Evolutionary conservation across 345 rosid genomes (phyloP).

Genomic region (Capsella bursapastoris): DNA sequence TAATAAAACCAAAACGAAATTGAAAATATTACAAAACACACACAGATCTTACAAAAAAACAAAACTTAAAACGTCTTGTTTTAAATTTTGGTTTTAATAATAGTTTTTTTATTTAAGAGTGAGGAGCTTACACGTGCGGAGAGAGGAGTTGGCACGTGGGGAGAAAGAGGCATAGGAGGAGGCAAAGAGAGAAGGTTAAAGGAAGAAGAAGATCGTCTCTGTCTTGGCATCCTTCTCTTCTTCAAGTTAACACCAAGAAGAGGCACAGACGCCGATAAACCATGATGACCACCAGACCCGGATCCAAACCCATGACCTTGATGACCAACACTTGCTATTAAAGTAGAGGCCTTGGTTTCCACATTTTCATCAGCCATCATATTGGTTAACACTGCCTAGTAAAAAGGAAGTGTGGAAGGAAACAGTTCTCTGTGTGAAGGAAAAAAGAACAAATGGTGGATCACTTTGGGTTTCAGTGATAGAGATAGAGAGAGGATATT

Average conservation of each 20-base stretch:
- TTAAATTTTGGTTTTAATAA: too few relatives aligned
- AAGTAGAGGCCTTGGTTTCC: slow-evolving; percentile 62
- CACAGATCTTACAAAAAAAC: slow-evolving; percentile 3
- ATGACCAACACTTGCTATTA: slow-evolving; percentile 62
- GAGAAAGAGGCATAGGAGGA: slow-evolving; percentile 41
- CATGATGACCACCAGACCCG: slow-evolving; percentile 52
- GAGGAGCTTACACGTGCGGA: slow-evolving; percentile 77
- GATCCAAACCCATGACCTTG: slow-evolving; percentile 25
- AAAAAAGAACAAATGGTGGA: slow-evolving; percentile 41
- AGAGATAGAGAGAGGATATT: slow-evolving; percentile 41
- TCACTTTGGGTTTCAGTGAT: slow-evolving; percentile 49
- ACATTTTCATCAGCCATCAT: slow-evolving; percentile 45
- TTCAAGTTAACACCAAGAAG: slow-evolving; percentile 70
- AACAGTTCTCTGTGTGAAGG: slow-evolving; percentile 27
- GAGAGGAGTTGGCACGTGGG: slow-evolving; percentile 42
- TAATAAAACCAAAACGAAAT: neutral
- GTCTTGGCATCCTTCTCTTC: slow-evolving; percentile 90
- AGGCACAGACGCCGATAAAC: slow-evolving; percentile 51
- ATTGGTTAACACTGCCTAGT: slow-evolving; percentile 47
- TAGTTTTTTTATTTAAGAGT: neutral
- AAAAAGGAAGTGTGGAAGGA: slow-evolving; percentile 26
- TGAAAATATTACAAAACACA: neutral
- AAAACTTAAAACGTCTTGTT: neutral
- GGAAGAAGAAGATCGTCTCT: slow-evolving; percentile 72
- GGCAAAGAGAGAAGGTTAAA: slow-evolving; percentile 54